Conservation (phyloP, 441 rosid species). For the Daphne laureola region DNA sequence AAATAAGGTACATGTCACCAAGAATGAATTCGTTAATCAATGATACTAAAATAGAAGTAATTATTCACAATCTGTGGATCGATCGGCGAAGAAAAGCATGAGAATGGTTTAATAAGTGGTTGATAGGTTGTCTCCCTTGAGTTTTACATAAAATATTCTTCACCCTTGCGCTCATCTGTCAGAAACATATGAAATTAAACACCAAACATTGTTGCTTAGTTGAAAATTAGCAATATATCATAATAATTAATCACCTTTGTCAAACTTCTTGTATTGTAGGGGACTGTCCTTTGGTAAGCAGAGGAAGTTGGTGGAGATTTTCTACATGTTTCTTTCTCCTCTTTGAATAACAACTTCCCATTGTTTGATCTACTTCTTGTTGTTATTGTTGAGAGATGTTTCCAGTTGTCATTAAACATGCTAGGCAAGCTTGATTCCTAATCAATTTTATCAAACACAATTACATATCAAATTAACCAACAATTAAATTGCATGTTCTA, state of each 20-base stretch:
- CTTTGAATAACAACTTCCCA: constrained; percentile 25
- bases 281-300: constrained; percentile 50
- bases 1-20: too few species aligned
- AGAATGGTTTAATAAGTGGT: constrained; percentile 57
- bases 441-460: neutral
- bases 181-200: neutral
- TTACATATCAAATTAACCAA: neutral
- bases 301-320: constrained; percentile 38
- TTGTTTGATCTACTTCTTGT: constrained; percentile 68
- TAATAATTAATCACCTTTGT: constrained; percentile 35
- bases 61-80: constrained; percentile 15
- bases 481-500: too few species aligned
- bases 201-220: neutral
- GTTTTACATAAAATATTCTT: constrained; percentile 52
- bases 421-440: constrained; percentile 86
- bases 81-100: constrained; percentile 60
- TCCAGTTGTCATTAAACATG: constrained; percentile 43
- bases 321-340: constrained; percentile 26
- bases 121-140: constrained; percentile 53
- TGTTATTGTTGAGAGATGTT: constrained; percentile 29
- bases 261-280: constrained; percentile 54
- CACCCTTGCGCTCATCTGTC: constrained; percentile 63
- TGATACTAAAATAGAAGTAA: too few species aligned
- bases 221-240: neutral
- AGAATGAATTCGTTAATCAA: too few species aligned